Conservation (phyloP, 2,329 filamentous ascomycete species). For the Colletotrichum euphorbiae region DNA sequence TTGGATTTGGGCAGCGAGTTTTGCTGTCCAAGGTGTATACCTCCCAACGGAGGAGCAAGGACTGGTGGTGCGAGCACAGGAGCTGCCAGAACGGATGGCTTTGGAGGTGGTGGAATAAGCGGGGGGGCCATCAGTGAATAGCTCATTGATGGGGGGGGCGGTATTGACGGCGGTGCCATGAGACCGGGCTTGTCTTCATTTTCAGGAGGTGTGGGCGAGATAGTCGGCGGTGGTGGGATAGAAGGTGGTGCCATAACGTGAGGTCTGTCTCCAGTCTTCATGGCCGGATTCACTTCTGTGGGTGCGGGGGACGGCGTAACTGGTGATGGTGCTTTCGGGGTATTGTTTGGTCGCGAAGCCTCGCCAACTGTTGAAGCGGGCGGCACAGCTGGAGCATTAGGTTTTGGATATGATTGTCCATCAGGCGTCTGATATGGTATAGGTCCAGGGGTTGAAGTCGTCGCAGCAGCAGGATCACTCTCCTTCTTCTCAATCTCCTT, state of each 20-base stretch:
- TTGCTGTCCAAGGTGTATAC: constrained; percentile 44
- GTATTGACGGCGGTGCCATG: constrained; percentile 37
- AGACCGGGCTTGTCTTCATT: constrained; percentile 42
- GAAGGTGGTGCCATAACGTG: constrained; percentile 29
- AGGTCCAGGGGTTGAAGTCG: constrained; percentile 16
- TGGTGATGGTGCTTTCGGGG: constrained; percentile 6
- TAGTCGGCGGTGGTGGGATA: constrained; percentile 30
- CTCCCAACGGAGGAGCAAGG: constrained; percentile 51
- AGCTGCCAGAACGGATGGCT: constrained; percentile 48
- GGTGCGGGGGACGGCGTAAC: not conserved
- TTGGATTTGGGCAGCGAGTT: constrained; percentile 54
- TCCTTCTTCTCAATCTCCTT: constrained; percentile 40
- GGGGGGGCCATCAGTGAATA: constrained; percentile 24
- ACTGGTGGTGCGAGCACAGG: constrained; percentile 53
- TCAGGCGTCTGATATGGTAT: constrained; percentile 4
- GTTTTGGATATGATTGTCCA: constrained; percentile 1
- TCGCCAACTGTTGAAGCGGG: constrained; percentile 6
- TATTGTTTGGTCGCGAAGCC: not conserved
- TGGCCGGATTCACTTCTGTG: not conserved
- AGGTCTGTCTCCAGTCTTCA: constrained; percentile 34
- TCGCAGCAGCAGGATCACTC: constrained; percentile 34
- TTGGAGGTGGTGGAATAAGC: constrained; percentile 29
- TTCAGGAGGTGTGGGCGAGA: constrained; percentile 43
- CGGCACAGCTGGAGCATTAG: not conserved
- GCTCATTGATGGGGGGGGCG: constrained; percentile 23